Evolutionary conservation across 2,329 filamentous ascomycete genomes (phyloP).

Genomic region (Madurella mycetomatis): DNA sequence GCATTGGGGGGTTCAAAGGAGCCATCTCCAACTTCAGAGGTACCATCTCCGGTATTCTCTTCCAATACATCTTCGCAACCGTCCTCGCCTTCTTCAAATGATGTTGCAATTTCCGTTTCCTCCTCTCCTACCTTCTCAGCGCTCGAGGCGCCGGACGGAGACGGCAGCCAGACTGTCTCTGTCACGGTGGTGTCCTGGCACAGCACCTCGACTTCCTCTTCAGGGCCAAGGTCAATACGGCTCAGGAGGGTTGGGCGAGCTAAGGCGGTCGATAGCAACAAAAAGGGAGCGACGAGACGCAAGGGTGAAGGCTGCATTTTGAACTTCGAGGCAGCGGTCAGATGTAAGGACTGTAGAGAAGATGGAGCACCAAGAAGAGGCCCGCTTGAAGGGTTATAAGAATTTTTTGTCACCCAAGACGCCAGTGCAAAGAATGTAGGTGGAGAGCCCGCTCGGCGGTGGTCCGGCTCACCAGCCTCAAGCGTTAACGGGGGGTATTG

Average conservation of each 20-base stretch:
- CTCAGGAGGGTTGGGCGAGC: slow-evolving; percentile 8
- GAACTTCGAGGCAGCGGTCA: not conserved
- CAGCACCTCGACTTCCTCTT: slow-evolving; percentile 11
- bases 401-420: not conserved
- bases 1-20: too few relatives aligned
- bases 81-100: too few relatives aligned
- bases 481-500: slow-evolving; percentile 16
- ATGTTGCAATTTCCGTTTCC: too few relatives aligned
- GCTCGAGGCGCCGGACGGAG: not conserved
- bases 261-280: slow-evolving; percentile 12
- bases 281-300: slow-evolving; percentile 22
- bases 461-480: slow-evolving; percentile 23
- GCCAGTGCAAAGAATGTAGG: slow-evolving; percentile 21
- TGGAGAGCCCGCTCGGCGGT: slow-evolving; percentile 8
- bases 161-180: not conserved
- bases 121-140: not conserved
- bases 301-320: slow-evolving; percentile 20
- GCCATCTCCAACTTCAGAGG: too few relatives aligned
- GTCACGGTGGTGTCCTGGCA: slow-evolving; percentile 5
- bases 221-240: slow-evolving; percentile 2
- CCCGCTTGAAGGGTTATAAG: slow-evolving; percentile 9
- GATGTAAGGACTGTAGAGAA: slow-evolving; percentile 17
- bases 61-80: too few relatives aligned
- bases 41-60: too few relatives aligned
- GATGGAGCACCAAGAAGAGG: slow-evolving; percentile 1